Evolutionary conservation across 176 grass and related monocot genomes (phyloP).

Genomic region (Bolboschoenus planiculmis): DNA sequence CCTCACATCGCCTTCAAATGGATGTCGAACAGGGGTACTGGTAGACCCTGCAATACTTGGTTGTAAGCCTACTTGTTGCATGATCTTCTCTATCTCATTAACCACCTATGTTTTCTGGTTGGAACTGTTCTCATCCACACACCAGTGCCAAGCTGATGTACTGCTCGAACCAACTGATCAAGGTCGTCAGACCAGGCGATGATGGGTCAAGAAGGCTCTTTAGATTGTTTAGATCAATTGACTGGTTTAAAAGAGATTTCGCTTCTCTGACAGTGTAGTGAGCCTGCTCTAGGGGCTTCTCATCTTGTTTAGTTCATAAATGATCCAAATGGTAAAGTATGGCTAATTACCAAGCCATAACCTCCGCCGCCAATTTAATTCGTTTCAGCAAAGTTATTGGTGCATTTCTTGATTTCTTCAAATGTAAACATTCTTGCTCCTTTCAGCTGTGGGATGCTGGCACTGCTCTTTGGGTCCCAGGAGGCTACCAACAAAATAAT

Average conservation of each 20-base stretch:
- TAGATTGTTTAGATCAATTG: slow-evolving; percentile 44
- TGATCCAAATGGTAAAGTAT: not conserved
- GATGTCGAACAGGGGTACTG: slow-evolving; percentile 38
- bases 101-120: slow-evolving; percentile 44
- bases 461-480: slow-evolving; percentile 59
- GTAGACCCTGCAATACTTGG: not conserved
- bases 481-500: slow-evolving; percentile 35
- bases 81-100: slow-evolving; percentile 53
- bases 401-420: slow-evolving; percentile 60
- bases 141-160: slow-evolving; percentile 57
- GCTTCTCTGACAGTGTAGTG: slow-evolving; percentile 59
- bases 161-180: slow-evolving; percentile 30
- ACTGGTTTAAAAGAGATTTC: slow-evolving; percentile 33
- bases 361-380: slow-evolving; percentile 60
- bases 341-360: slow-evolving; percentile 54
- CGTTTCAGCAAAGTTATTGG: slow-evolving; percentile 51
- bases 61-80: slow-evolving; percentile 35
- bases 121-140: slow-evolving; percentile 51
- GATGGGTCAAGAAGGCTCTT: slow-evolving; percentile 45
- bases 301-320: not conserved
- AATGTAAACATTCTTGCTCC: slow-evolving; percentile 59
- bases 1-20: slow-evolving; percentile 30
- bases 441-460: slow-evolving; percentile 52
- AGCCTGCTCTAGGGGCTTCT: slow-evolving; percentile 49
- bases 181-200: slow-evolving; percentile 11